Conservation (phyloP, 306 rosid species). For the Echinosophora koreensis region DNA sequence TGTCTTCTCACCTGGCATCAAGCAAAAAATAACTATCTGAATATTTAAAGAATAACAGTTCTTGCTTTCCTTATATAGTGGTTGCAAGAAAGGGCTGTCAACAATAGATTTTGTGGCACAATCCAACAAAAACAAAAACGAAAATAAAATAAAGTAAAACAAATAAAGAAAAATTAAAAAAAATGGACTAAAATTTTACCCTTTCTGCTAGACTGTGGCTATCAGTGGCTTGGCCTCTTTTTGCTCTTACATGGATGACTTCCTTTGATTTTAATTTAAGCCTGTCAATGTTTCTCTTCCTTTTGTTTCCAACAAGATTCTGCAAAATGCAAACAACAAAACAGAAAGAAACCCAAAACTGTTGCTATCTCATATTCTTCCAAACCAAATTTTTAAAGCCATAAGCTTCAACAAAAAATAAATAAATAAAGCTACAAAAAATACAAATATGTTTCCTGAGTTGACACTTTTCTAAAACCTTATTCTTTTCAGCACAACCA, state of each 20-base stretch:
- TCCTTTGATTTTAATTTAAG: slow-evolving; percentile 54
- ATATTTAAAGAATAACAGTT: not conserved
- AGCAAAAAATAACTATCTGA: not conserved
- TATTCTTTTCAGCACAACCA: slow-evolving; percentile 28
- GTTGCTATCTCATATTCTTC: not conserved
- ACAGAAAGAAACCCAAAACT: slow-evolving; percentile 6
- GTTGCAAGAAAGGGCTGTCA: not conserved
- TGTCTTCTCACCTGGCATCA: slow-evolving; percentile 65
- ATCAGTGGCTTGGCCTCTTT: slow-evolving; percentile 79
- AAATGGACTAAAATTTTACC: slow-evolving; percentile 44
- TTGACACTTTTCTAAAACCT: slow-evolving; percentile 36
- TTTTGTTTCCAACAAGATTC: slow-evolving; percentile 59
- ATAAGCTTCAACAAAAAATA: too few species aligned
- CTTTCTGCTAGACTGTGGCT: slow-evolving; percentile 81
- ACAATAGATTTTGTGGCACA: not conserved
- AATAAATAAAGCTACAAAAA: too few species aligned
- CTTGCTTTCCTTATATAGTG: not conserved
- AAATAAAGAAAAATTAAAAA: not conserved
- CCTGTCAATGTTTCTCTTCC: slow-evolving; percentile 56
- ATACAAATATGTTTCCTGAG: not conserved
- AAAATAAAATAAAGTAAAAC: not conserved
- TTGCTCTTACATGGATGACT: slow-evolving; percentile 74
- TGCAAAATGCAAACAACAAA: slow-evolving; percentile 38
- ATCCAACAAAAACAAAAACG: not conserved
- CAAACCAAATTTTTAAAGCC: slow-evolving; percentile 3